phyloP scores from a whole-genome alignment of 2,329 filamentous ascomycete species.

The Moelleriella libera region DNA sequence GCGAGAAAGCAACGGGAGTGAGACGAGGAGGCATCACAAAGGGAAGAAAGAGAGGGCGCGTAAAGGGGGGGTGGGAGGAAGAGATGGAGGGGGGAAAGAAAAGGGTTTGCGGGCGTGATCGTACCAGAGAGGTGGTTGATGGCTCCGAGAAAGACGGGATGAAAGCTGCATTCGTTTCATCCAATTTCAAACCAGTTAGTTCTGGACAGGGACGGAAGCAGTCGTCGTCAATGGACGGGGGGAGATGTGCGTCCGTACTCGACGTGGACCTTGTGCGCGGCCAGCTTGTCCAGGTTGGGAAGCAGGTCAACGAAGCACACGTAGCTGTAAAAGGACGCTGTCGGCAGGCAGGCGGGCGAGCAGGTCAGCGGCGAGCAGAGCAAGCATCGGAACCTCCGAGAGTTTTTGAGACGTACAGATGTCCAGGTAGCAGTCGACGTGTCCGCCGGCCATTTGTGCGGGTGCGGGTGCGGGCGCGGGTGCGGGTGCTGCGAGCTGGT shows the following conservation, averaged over 20 bases:
- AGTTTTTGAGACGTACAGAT: slow-evolving; percentile 31
- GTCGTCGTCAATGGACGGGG: background rate
- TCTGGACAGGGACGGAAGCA: background rate
- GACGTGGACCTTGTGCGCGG: slow-evolving; percentile 44
- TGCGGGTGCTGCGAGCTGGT: background rate
- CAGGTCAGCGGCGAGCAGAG: background rate
- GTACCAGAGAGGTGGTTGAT: slow-evolving; percentile 46
- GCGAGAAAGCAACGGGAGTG: background rate
- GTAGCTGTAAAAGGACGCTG: slow-evolving; percentile 53
- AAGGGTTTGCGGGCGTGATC: slow-evolving; percentile 1
- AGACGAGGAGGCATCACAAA: background rate
- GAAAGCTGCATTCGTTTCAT: slow-evolving; percentile 31
- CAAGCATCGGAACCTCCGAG: background rate
- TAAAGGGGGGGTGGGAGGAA: background rate
- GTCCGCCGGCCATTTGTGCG: slow-evolving; percentile 37
- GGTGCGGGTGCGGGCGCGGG: background rate
- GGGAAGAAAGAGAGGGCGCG: background rate
- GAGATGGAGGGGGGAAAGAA: background rate
- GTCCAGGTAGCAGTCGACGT: slow-evolving; percentile 54
- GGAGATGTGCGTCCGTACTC: slow-evolving; percentile 52
- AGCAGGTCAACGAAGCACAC: slow-evolving; percentile 42
- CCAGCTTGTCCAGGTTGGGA: slow-evolving; percentile 37
- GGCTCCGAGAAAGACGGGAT: slow-evolving; percentile 58
- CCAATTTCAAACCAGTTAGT: background rate
- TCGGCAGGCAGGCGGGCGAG: background rate